Base-by-base conservation (phyloP, 169 alveolate genomes). In the Plasmodium sp. region DNA sequence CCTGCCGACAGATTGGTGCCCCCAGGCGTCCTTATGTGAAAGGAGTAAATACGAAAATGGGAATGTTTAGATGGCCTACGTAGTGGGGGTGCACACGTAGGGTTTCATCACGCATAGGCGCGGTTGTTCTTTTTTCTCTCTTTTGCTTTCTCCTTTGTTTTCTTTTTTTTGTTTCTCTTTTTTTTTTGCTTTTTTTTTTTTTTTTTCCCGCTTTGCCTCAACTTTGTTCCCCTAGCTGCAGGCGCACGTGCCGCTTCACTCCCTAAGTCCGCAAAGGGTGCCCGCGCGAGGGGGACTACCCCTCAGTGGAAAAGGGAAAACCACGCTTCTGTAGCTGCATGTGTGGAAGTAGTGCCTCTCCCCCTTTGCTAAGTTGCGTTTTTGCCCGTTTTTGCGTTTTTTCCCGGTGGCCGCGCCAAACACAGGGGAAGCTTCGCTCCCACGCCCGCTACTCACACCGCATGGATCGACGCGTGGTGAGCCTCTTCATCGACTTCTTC, bases 1-100 rank as follows among this genome's bases (percentile, higher is more conserved):
- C 51, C 27, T 9, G 18, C 84, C 9, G 2, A 14, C 83, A 86
- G 93, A 86, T 51, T 86, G 93, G 93, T 86, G 93, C 33, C 93
- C 93, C 31, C 80, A 36, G 62, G 93, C 93, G 27, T 48, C 93
- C 45, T 54, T 86, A 51, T 86, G 93, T 33, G 79, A 84, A 12
- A 86, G 33, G 43, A 86, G 43, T 43, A 86, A 75, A 77, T 77
- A 86, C 22, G 93, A 86, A 54, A n/a, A 9, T 54, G 39, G n/a
- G 7, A 31, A 73, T 36, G 41, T 31, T 73, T 36, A 84, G 16
- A 41, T 67, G 39, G 77, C 14, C 4, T n/a, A 31, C 77, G 39
- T 1, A 51, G 18, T n/a, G 31, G 77, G 39, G 18, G 5, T 31
- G 77, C 33, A 67, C 6, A 27, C 27, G 33, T 67, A 9, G 33